A percentile compares a stretch with the other conserved stretches of the same genome.
These are phyloP conservation scores for Inga laurina DNA, from an alignment of 306 rosid species.

Conservation along the genomic window DNA sequence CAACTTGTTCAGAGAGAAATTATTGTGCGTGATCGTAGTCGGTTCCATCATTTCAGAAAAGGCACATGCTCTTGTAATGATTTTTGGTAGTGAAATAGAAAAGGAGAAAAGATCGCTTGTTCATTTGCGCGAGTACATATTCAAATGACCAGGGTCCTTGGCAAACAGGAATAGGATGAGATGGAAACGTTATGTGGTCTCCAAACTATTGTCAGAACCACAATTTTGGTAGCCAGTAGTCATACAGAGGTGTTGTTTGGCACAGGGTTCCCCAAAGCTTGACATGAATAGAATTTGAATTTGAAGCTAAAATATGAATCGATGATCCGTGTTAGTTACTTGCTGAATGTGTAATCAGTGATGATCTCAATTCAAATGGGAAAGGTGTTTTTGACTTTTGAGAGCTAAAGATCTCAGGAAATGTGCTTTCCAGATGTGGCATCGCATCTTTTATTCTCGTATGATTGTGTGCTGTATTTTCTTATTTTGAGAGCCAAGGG, in stretches of 20 bases:
- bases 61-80: conserved; percentile 1
- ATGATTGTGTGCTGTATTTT: not conserved
- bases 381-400: not conserved
- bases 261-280: too few species aligned
- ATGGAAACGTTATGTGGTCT: too few species aligned
- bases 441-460: not conserved
- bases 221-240: too few species aligned
- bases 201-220: not conserved
- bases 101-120: not conserved
- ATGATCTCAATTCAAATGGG: not conserved
- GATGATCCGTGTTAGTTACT: not conserved
- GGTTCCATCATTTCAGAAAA: conserved; percentile 10
- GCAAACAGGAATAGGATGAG: not conserved
- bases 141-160: not conserved
- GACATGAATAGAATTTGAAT: too few species aligned
- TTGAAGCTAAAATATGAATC: not conserved
- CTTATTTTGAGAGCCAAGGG: not conserved
- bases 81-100: not conserved
- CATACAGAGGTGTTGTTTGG: too few species aligned
- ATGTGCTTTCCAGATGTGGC: not conserved
- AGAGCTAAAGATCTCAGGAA: not conserved
- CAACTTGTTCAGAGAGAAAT: conserved; percentile 18
- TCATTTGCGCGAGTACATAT: not conserved
- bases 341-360: not conserved
- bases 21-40: conserved; percentile 20